A percentile compares a stretch with the other conserved stretches of the same genome.
Conservation (phyloP, 2,329 filamentous ascomycete genomes). For the Colletotrichum godetiae region DNA sequence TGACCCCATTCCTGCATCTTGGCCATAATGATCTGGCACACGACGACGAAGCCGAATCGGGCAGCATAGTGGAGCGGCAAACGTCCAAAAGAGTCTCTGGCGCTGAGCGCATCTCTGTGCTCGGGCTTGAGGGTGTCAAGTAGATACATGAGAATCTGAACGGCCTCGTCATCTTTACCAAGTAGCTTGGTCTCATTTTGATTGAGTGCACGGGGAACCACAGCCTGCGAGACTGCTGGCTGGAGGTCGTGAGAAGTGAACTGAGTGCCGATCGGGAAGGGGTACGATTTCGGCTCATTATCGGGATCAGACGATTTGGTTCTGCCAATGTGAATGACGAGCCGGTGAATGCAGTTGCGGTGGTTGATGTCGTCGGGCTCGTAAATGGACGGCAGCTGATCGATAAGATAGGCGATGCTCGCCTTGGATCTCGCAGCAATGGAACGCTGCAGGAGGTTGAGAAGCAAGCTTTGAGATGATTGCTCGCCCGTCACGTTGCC, state of each 20-base stretch:
- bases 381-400: conserved; percentile 76
- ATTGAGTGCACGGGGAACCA: conserved; percentile 70
- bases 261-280: conserved; percentile 61
- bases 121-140: conserved; percentile 75
- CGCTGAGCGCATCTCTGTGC: conserved; percentile 76
- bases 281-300: conserved; percentile 59
- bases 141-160: conserved; percentile 72
- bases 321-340: conserved; percentile 92
- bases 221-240: conserved; percentile 76
- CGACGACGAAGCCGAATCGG: conserved; percentile 92
- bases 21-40: conserved; percentile 87
- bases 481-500: conserved; percentile 63
- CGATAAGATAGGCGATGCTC: conserved; percentile 79
- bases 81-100: conserved; percentile 82
- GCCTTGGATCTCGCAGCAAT: conserved; percentile 76
- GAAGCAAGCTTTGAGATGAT: conserved; percentile 74
- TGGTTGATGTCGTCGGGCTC: conserved; percentile 94
- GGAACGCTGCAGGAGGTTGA: conserved; percentile 82
- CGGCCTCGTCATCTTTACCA: conserved; percentile 77
- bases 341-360: conserved; percentile 90
- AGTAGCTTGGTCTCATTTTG: conserved; percentile 76
- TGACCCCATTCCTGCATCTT: conserved; percentile 91
- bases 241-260: conserved; percentile 80
- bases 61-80: conserved; percentile 93
- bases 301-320: conserved; percentile 66